These are phyloP conservation scores for Carex kokanica DNA, from an alignment of 176 grass and related monocot species.

Conservation along the genomic window DNA sequence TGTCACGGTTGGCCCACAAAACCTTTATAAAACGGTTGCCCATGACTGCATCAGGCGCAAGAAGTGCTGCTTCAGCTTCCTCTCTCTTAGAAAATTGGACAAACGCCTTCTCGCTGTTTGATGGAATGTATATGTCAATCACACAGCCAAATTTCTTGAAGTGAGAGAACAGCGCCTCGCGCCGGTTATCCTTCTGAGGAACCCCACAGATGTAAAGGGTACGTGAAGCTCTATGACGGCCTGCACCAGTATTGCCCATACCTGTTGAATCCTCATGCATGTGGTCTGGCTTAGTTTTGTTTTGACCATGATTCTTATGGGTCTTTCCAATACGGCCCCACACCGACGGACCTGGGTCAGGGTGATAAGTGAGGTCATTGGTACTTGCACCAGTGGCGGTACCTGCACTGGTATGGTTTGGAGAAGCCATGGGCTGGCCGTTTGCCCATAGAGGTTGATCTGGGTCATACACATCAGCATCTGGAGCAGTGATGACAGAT, in stretches of 20 bases:
- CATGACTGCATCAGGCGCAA: conserved; percentile 96
- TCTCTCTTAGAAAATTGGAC: conserved; percentile 94
- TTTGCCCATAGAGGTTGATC: conserved; percentile 93
- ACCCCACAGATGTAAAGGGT: conserved; percentile 91
- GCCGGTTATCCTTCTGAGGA: conserved; percentile 73
- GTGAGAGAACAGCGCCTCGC: conserved; percentile 65
- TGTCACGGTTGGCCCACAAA: conserved; percentile 97
- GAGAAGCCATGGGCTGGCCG: neutral
- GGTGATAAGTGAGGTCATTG: conserved; percentile 19
- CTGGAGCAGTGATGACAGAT: conserved; percentile 41
- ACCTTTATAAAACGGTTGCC: conserved; percentile 98
- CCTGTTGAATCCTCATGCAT: conserved; percentile 9
- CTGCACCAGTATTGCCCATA: neutral
- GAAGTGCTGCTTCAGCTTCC: conserved; percentile 91
- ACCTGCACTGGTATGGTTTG: conserved; percentile 35
- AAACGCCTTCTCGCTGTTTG: conserved; percentile 84
- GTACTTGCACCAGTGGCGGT: neutral
- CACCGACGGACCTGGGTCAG: conserved; percentile 58
- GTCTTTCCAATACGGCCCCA: conserved; percentile 57
- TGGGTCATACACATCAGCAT: conserved; percentile 97
- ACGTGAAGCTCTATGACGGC: conserved; percentile 79
- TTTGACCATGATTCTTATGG: neutral
- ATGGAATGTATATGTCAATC: conserved; percentile 94
- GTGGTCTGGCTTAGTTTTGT: conserved; percentile 11
- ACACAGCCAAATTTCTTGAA: conserved; percentile 89